Evolutionary conservation across 2,329 filamentous ascomycete species (phyloP), one percentile per base, ranked within the genome.

Genomic region (Zymoseptoria tritici): DNA sequence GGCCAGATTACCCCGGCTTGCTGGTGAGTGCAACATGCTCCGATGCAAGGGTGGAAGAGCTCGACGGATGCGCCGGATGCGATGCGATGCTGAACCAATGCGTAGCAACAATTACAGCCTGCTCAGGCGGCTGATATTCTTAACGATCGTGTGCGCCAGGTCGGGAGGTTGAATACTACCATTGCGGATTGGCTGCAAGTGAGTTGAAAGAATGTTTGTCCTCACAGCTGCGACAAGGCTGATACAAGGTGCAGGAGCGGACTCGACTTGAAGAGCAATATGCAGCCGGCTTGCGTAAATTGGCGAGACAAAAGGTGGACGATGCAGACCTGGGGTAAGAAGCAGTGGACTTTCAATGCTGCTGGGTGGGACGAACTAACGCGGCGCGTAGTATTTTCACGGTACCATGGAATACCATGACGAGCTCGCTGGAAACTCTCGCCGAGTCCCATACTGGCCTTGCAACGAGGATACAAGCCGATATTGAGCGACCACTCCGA

Each of bases 101-200:
- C 60, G 54, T 68, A 97, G 93, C 86, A 87, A 67, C 84, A 85
- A 70, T 82, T 99, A 70, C 85, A 90, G 75, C 93, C 94, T 24
- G 78, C 78, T 67, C 90, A 94, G 78, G 92, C 94, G 61, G 89
- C 91, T 49, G 82, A 84, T 57, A 83, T 91, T 61, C 83, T 97
- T 69, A 89, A 87, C 75, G 92, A 97, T 68, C 90, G 94, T 71
- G 84, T 97, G 68, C 89, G 89, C 76, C 85, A 91, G 76, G 93
- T 97, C 73, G 84, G 83, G 70, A 91, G 87, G 75, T 79, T 96
- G 77, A 97, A 99, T 76, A 77, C 81, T 68, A 91, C 97, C 73
- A 90, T 99, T 71, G 93, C 93, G 74, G 93, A 97, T 78, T 99
- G 93, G 91, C 83, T 99, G 63, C 89, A 93, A 87, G 92, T 96